These are phyloP conservation scores for Dissophora ornata DNA, from an alignment of 192 early-diverging fungal species.

Conservation along the genomic window DNA sequence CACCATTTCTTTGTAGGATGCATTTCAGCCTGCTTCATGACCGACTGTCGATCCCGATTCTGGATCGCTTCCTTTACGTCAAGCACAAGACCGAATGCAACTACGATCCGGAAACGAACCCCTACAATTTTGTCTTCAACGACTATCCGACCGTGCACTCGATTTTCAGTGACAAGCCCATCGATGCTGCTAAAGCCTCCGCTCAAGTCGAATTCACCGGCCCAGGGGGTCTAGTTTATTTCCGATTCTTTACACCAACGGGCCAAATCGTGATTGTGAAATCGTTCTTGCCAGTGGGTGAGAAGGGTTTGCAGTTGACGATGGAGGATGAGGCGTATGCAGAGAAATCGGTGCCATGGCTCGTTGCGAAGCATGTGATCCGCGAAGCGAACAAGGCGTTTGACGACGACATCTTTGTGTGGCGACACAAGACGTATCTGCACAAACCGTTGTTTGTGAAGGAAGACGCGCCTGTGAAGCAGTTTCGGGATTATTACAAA, in stretches of 20 bases:
- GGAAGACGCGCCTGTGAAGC: slow-evolving; percentile 48
- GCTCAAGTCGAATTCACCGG: slow-evolving; percentile 51
- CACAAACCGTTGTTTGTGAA: slow-evolving; percentile 44
- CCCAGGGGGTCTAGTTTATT: slow-evolving; percentile 48
- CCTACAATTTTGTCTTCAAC: slow-evolving; percentile 51
- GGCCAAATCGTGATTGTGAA: slow-evolving; percentile 40
- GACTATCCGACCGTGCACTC: slow-evolving; percentile 51
- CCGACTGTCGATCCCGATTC: slow-evolving; percentile 39
- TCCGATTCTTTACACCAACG: slow-evolving; percentile 49
- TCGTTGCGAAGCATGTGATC: slow-evolving; percentile 37
- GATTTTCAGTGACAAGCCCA: slow-evolving; percentile 32
- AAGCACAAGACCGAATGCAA: slow-evolving; percentile 46
- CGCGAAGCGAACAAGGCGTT: slow-evolving; percentile 53
- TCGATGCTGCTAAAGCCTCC: slow-evolving; percentile 38
- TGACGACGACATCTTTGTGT: slow-evolving; percentile 55
- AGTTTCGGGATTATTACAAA: slow-evolving; percentile 50
- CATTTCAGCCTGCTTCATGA: slow-evolving; percentile 40
- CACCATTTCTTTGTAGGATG: too few species aligned
- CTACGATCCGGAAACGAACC: slow-evolving; percentile 43
- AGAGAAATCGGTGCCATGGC: slow-evolving; percentile 31
- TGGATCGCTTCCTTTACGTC: slow-evolving; percentile 48
- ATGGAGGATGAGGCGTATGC: slow-evolving; percentile 54
- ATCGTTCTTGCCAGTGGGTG: slow-evolving; percentile 46
- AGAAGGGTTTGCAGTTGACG: slow-evolving; percentile 44
- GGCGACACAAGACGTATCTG: slow-evolving; percentile 48